These are phyloP conservation scores for Prunus yedoensis DNA, from an alignment of 331 rosid species.

Conservation along the genomic window DNA sequence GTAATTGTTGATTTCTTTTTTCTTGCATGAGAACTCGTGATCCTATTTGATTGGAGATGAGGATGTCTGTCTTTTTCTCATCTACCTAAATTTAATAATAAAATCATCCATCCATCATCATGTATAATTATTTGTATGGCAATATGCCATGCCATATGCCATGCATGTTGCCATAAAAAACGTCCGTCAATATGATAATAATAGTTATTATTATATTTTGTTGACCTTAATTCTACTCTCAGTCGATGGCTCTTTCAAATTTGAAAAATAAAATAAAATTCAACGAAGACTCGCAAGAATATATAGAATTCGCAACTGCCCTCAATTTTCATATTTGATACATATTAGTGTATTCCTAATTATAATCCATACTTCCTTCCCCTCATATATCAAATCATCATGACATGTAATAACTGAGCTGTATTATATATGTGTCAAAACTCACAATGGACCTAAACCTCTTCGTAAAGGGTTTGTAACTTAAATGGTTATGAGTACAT, in stretches of 20 bases:
- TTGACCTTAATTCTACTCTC: constrained; percentile 1
- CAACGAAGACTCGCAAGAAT: constrained; percentile 1
- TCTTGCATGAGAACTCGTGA: constrained; percentile 35
- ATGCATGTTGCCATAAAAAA: background rate
- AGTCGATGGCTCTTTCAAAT: constrained; percentile 10
- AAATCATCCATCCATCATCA: constrained; percentile 14
- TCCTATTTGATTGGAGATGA: constrained; percentile 28
- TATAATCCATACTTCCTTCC: background rate
- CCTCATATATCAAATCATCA: too few species aligned
- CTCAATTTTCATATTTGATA: background rate
- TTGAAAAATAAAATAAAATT: constrained; percentile 4
- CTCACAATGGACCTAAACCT: background rate
- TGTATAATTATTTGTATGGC: background rate
- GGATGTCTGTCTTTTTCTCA: constrained; percentile 39
- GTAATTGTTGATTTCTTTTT: background rate
- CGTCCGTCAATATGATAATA: background rate
- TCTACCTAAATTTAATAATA: background rate
- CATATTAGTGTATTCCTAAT: constrained; percentile 1
- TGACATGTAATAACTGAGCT: background rate
- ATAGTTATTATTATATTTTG: background rate
- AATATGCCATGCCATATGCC: background rate
- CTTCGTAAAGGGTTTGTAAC: too few species aligned
- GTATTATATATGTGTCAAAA: background rate
- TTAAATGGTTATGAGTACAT: too few species aligned
- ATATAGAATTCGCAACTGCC: background rate